phyloP scores from a whole-genome alignment of 768 basidiomycete species.

The Hydnomerulius pinastri region DNA sequence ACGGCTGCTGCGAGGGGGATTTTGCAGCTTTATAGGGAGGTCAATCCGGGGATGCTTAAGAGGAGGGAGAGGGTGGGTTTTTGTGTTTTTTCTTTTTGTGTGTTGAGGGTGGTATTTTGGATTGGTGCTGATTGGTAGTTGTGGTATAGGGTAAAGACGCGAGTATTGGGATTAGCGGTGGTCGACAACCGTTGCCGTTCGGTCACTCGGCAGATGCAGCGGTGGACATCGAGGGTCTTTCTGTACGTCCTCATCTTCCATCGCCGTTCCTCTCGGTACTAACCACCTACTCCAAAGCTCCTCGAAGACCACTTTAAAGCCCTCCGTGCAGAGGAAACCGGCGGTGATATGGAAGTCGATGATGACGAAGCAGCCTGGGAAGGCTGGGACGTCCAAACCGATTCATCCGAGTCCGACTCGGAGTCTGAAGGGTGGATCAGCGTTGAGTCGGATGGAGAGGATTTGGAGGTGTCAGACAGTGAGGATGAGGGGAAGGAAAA shows the following conservation, averaged over 20 bases:
- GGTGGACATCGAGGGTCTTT: slow-evolving; percentile 87
- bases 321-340: slow-evolving; percentile 61
- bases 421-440: slow-evolving; percentile 77
- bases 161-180: slow-evolving; percentile 68
- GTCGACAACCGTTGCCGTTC: slow-evolving; percentile 71
- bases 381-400: slow-evolving; percentile 86
- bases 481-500: slow-evolving; percentile 82
- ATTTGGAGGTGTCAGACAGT: slow-evolving; percentile 80
- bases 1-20: slow-evolving; percentile 87
- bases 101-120: slow-evolving; percentile 11
- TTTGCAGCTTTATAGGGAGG: slow-evolving; percentile 90
- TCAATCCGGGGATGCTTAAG: slow-evolving; percentile 92
- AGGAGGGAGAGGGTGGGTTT: slow-evolving; percentile 74
- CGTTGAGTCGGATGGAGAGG: slow-evolving; percentile 68
- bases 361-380: slow-evolving; percentile 78
- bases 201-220: slow-evolving; percentile 77
- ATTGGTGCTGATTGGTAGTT: too few relatives aligned
- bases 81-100: neutral
- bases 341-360: slow-evolving; percentile 57
- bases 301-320: slow-evolving; percentile 84
- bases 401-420: slow-evolving; percentile 56
- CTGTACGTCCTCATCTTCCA: slow-evolving; percentile 50
- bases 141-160: slow-evolving; percentile 86
- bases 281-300: slow-evolving; percentile 48
- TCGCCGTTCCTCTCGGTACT: neutral